Evolutionary conservation across 257 asterid species (phyloP), one percentile per base, ranked within the genome.

Genomic region (Lycium ferocissimum): DNA sequence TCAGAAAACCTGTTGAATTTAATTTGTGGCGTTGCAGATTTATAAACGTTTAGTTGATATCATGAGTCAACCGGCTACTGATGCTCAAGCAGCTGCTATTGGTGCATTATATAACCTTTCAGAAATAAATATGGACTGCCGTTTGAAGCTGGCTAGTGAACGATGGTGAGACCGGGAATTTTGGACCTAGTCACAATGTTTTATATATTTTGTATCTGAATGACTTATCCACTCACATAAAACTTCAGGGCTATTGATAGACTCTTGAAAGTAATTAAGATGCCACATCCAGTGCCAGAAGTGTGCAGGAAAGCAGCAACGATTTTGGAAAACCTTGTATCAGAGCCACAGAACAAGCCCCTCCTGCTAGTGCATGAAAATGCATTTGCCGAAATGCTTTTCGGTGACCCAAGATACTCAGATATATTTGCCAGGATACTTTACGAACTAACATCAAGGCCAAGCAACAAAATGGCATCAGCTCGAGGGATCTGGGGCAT

Each of bases 291-390:
- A 0, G 96, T 93, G 67, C 97, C 98, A 35, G 99, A 97, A 92
- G 93, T 97, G 53, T 97, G 99, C 89, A 87, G 98, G 86, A 97
- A 97, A 90, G 97, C 98, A 11, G 92, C 98, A 51, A 84, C 94
- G 82, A 94, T 95, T 83, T 84, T 97, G 90, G 99, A 97, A 90
- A 94, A 92, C 89, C 94, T 96, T 7, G 99, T 92, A 35, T 85
- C 96, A 83, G 99, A 97, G 93, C 99, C 99, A n/a, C 99, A 97
- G 90, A 95, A 95, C 93, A 94, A 95, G 87, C 94, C 97, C 38
- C 84, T 86, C 67, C 94, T 97, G 83, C 89, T 94, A 5, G 94
- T 92, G 1, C 92, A 92, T 81, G 98, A 97, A 81, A 94, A 95
- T 63, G 96, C 97, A 38, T 97, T 97, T 51, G 98, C 98, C 2